These are phyloP conservation scores for Salix brachista DNA, from an alignment of 345 rosid genomes.

Conservation along the genomic window DNA sequence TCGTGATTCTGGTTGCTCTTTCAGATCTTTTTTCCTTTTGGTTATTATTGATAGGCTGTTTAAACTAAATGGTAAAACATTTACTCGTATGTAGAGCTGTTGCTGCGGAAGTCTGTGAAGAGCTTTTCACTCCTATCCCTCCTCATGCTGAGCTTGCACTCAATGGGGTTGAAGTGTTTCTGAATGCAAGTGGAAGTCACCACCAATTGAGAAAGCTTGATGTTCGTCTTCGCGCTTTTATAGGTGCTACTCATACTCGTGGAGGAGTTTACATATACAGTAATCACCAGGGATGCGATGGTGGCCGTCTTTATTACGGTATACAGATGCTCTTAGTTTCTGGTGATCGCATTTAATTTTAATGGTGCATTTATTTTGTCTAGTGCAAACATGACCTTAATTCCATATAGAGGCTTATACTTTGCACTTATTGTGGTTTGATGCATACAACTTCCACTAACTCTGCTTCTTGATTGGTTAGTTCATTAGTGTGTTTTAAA, in stretches of 20 bases:
- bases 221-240: conserved; percentile 66
- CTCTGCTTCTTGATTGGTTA: background rate
- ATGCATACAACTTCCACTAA: background rate
- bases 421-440: background rate
- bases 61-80: background rate
- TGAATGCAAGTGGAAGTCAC: conserved; percentile 98
- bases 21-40: background rate
- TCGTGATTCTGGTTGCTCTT: background rate
- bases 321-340: background rate
- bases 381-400: background rate
- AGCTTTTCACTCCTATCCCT: conserved; percentile 73
- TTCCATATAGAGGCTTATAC: background rate
- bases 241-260: conserved; percentile 70
- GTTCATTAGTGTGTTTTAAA: background rate
- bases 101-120: conserved; percentile 94
- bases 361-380: background rate
- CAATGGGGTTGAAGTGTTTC: conserved; percentile 90
- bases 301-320: conserved; percentile 90
- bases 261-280: conserved; percentile 98
- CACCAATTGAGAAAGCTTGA: conserved; percentile 87
- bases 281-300: conserved; percentile 98
- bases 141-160: conserved; percentile 95
- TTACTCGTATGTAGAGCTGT: conserved; percentile 53
- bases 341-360: background rate
- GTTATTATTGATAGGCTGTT: background rate